Conservation (phyloP, 495 filamentous ascomycete species). For the Aspergillus coremiiformis region DNA sequence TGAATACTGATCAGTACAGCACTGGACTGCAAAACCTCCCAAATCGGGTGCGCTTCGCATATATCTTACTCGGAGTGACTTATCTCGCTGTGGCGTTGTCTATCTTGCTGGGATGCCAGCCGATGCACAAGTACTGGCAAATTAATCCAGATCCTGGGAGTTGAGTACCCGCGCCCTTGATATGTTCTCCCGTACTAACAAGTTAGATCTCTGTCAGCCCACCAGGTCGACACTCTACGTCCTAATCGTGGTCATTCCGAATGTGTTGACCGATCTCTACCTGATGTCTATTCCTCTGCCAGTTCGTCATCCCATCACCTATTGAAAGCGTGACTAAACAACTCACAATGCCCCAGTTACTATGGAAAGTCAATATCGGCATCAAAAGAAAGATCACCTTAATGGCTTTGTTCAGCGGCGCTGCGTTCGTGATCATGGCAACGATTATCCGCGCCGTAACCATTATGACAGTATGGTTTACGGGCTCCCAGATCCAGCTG, state of each 20-base stretch:
- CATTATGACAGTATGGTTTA: constrained; percentile 36
- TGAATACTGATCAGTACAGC: constrained; percentile 6
- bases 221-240: constrained; percentile 29
- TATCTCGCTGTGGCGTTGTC: constrained; percentile 39
- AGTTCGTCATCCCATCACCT: constrained; percentile 12
- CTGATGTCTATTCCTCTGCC: constrained; percentile 45
- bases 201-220: constrained; percentile 29
- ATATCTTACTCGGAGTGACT: constrained; percentile 36
- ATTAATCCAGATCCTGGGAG: constrained; percentile 46
- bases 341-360: constrained; percentile 15
- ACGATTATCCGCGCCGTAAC: constrained; percentile 48
- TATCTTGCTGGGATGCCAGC: constrained; percentile 41
- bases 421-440: constrained; percentile 47
- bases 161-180: constrained; percentile 18
- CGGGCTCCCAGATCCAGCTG: neutral
- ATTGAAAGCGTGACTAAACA: neutral
- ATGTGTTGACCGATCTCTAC: constrained; percentile 45
- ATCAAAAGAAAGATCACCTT: constrained; percentile 39
- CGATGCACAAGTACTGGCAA: constrained; percentile 45
- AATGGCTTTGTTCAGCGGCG: constrained; percentile 47
- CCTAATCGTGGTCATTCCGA: constrained; percentile 34
- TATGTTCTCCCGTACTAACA: neutral
- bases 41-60: constrained; percentile 38
- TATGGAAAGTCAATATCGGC: constrained; percentile 44
- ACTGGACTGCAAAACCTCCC: constrained; percentile 36